Evolutionary conservation across 192 early-diverging fungal species (phyloP).

Genomic region (Coemansia sp.): DNA sequence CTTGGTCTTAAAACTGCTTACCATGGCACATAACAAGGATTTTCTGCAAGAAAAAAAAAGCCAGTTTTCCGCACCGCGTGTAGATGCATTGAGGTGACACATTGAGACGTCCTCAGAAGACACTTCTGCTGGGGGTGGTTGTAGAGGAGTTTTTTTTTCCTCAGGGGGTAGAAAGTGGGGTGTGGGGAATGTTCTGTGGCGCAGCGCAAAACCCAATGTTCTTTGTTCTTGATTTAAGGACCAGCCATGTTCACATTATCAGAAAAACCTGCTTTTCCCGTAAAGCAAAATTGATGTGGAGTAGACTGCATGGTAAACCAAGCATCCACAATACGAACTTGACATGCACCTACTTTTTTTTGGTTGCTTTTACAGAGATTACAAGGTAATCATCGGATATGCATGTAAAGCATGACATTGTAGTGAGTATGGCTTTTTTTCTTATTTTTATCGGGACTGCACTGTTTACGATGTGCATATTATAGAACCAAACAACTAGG

Average conservation of each 20-base stretch:
- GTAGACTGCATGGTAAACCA: neutral
- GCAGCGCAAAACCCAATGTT: no score
- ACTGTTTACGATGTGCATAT: neutral
- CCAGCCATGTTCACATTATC: neutral
- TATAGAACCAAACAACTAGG: no score
- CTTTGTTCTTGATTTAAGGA: neutral
- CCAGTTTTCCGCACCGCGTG: no score
- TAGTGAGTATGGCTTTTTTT: neutral
- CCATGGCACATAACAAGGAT: no score
- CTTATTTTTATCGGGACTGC: neutral
- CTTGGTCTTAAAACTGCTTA: no score
- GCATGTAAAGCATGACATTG: neutral
- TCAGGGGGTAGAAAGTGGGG: no score
- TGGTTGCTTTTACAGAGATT: neutral
- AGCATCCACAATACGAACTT: neutral
- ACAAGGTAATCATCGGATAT: neutral
- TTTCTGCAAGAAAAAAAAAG: no score
- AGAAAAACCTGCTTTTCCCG: neutral
- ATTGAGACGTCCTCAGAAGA: no score
- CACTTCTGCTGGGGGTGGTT: no score
- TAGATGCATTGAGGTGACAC: no score
- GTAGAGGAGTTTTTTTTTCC: no score
- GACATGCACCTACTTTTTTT: neutral
- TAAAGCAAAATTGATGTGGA: neutral
- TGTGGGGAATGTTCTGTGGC: no score